Evolutionary conservation across 139 green algal genomes (phyloP), one percentile per base, ranked within the genome.

Genomic region (Diplosphaera chodatii): DNA sequence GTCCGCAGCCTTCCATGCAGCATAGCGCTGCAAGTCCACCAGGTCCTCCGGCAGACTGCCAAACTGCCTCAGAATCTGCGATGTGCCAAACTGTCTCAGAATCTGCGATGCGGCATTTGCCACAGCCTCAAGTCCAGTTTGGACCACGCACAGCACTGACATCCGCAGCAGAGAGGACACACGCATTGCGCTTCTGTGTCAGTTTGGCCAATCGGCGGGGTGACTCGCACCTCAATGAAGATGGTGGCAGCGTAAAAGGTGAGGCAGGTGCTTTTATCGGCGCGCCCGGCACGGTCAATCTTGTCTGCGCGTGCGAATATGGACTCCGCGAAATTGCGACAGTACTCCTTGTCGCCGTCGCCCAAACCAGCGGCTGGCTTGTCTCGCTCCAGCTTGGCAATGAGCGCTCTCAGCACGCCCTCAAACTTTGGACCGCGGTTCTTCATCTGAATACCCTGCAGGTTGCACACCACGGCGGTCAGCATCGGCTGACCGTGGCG

Each of bases 1-100:
- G 33, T 97, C 92, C 16, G 91, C 84, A 0, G 92, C 92, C 3
- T 92, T 85, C 91, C 91, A 97, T 5, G 84, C 74, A 1, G 91
- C 87, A 68, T 96, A 97, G 32, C 84, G 82, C 62, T 92, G 85
- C 85, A 92, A 93, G 71, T 92, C 82, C 32, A 80, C 40, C 27
- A 95, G 59, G 59, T 96, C 92, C 0, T 69, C 55, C 21, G 83
- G 74, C 64, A 94, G 70, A 22, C 82, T 78, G 0, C 84, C 81
- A 67, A 92, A 96, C 37, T 96, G 89, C 40, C 86, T 86, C 37
- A 88, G 48, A 28, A 88, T 82, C 79, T 89, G 79, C 59, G 77
- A 25, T 4, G 23, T 13, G 16, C 70, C 37, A 48, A 10, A 96
- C 37, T 96, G 89, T 32, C 86, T 86, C 37, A 88, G 48, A 28